Evolutionary conservation across 345 rosid genomes (phyloP), one percentile per base, ranked within the genome.

Genomic region (Eucalyptus globulus): DNA sequence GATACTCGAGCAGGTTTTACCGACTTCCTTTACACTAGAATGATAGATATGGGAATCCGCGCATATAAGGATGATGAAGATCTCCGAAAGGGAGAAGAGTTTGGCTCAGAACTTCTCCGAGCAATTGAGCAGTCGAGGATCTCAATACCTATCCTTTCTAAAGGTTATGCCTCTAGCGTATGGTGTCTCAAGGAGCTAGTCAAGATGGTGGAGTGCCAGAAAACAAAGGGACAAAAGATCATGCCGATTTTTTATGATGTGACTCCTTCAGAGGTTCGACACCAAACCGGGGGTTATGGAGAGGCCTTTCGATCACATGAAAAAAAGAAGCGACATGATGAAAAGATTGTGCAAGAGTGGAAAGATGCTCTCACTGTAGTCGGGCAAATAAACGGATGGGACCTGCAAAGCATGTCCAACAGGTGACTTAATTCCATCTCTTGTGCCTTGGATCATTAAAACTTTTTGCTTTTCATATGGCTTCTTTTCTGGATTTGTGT

Each of bases 61-160:
- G 0, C 54, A 51, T 51, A 0, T 1, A 51, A 0, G 22, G 54
- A 51, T 0, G 22, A 51, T 3, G 54, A 51, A 51, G 54, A 51
- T 0, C 54, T 51, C 22, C 54, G 4, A 0, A 2, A 0, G 0
- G 54, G 54, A 0, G 22, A 51, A 51, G 3, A 16, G 22, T 51
- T 51, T 51, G 54, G 0, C 22, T 0, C 54, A 17, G 54, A 1
- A 51, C 54, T 51, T 51, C 22, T 51, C 54, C 22, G 0, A 51
- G 54, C 54, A 51, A 51, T 51, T 51, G 2, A 51, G 22, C 54
- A 17, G 0, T 51, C 22, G 9, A 51, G 0, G 54, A 51, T 51
- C 54, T 51, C 9, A 7, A 51, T 51, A 17, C 54, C 54, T 51
- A 51, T 51, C 1, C 0, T 51, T 51, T 51, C 54, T 0, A 51